Conservation (phyloP, 139 green algal genomes). For the Coccomyxa sp. region DNA sequence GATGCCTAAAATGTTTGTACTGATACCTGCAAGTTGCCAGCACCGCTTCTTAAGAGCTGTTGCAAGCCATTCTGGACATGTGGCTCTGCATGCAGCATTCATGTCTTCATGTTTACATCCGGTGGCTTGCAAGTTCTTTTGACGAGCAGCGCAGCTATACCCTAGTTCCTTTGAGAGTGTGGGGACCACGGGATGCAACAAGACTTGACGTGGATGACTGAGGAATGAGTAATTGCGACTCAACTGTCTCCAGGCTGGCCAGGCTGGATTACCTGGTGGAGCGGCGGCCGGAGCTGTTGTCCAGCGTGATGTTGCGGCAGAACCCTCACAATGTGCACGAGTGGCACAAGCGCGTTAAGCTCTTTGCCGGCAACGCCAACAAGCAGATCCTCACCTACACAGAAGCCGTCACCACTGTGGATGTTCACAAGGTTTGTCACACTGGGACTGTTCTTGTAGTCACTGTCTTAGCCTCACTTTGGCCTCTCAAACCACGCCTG, state of each 20-base stretch:
- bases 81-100: too few species aligned
- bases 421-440: constrained; percentile 53
- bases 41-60: too few species aligned
- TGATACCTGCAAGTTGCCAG: not conserved
- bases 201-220: not conserved
- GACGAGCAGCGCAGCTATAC: not conserved
- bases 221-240: too few species aligned
- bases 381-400: constrained; percentile 92
- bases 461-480: not conserved
- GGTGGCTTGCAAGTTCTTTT: not conserved
- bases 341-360: constrained; percentile 91
- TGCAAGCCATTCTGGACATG: too few species aligned
- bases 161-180: not conserved
- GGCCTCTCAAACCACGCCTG: not conserved
- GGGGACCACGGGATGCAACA: too few species aligned
- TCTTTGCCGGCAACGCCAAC: constrained; percentile 82
- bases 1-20: not conserved
- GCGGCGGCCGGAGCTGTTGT: constrained; percentile 85
- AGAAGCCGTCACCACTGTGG: constrained; percentile 90
- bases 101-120: too few species aligned
- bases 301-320: constrained; percentile 90
- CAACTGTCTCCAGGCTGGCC: constrained; percentile 55
- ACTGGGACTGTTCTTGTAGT: not conserved
- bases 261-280: constrained; percentile 83
- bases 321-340: constrained; percentile 98